phyloP scores from a whole-genome alignment of 768 basidiomycete species.

The Cubamyces lactineus region DNA sequence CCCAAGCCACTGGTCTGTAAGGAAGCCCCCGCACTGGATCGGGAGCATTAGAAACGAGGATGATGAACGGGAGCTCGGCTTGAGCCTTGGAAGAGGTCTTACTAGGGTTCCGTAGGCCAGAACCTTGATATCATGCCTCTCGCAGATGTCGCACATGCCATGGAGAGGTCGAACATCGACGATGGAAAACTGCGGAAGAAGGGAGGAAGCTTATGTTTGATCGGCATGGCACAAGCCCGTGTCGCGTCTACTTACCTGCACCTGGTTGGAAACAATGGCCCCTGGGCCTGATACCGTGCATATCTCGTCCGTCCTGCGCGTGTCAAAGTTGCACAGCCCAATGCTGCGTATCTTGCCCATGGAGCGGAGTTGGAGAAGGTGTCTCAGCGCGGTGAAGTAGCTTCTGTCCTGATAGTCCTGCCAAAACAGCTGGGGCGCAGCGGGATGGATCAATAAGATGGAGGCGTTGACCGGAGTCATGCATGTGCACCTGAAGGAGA shows the following conservation, averaged over 20 bases:
- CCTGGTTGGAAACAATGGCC: constrained; percentile 75
- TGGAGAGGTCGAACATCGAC: constrained; percentile 77
- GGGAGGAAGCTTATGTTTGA: neutral
- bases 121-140: constrained; percentile 68
- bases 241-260: constrained; percentile 54
- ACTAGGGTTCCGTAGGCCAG: constrained; percentile 82
- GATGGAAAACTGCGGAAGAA: constrained; percentile 63
- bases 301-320: constrained; percentile 73
- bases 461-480: constrained; percentile 11
- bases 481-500: constrained; percentile 63
- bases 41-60: neutral
- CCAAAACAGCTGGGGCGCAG: constrained; percentile 69
- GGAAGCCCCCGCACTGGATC: constrained; percentile 75
- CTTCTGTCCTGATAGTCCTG: constrained; percentile 59
- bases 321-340: constrained; percentile 81
- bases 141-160: constrained; percentile 74
- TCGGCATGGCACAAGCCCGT: neutral
- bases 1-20: constrained; percentile 74
- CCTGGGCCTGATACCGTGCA: constrained; percentile 71
- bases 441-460: neutral
- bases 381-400: constrained; percentile 48
- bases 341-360: constrained; percentile 63
- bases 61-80: neutral
- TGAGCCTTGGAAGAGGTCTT: constrained; percentile 28
- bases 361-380: constrained; percentile 56